These are phyloP conservation scores for Nadsonia commutata DNA, from an alignment of 1,139 yeast genomes.

Conservation along the genomic window DNA sequence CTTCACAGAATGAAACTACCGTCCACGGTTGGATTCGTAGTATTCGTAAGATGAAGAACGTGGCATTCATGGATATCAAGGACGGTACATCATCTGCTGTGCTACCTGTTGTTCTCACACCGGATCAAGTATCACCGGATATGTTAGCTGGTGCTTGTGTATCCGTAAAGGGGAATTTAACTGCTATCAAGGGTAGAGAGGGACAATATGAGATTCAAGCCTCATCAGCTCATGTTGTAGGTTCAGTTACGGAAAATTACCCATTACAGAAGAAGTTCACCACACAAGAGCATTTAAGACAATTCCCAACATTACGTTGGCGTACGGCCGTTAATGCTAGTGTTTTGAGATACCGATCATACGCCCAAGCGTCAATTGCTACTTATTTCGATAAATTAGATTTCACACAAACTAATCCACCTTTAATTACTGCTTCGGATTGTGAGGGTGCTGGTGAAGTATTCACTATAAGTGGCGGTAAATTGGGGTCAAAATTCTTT, in stretches of 20 bases:
- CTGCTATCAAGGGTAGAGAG: slow-evolving; percentile 18
- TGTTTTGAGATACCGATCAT: slow-evolving; percentile 57
- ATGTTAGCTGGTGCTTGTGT: slow-evolving; percentile 33
- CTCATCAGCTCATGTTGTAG: slow-evolving; percentile 25
- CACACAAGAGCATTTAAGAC: slow-evolving; percentile 49
- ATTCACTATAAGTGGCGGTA: slow-evolving; percentile 34
- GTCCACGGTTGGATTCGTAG: slow-evolving; percentile 62
- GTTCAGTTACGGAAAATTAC: slow-evolving; percentile 40
- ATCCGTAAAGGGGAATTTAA: slow-evolving; percentile 28
- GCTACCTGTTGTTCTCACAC: slow-evolving; percentile 40
- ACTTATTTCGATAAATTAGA: slow-evolving; percentile 39
- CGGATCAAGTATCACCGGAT: slow-evolving; percentile 15
- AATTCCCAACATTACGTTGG: slow-evolving; percentile 65
- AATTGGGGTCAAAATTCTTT: slow-evolving; percentile 34
- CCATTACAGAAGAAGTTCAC: slow-evolving; percentile 78
- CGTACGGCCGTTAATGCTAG: slow-evolving; percentile 53
- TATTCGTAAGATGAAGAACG: slow-evolving; percentile 54
- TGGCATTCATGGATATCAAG: slow-evolving; percentile 62
- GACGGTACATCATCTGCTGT: slow-evolving; percentile 56
- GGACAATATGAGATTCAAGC: slow-evolving; percentile 36
- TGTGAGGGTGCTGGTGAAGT: slow-evolving; percentile 98
- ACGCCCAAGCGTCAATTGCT: slow-evolving; percentile 39
- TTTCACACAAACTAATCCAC: slow-evolving; percentile 69
- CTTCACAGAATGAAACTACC: slow-evolving; percentile 9
- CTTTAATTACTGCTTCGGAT: slow-evolving; percentile 75